Percentiles rank a stretch among this genome's conserved stretches.
These are phyloP conservation scores for Macrophomina tecta DNA, from an alignment of 2,329 filamentous ascomycete species.

Conservation along the genomic window DNA sequence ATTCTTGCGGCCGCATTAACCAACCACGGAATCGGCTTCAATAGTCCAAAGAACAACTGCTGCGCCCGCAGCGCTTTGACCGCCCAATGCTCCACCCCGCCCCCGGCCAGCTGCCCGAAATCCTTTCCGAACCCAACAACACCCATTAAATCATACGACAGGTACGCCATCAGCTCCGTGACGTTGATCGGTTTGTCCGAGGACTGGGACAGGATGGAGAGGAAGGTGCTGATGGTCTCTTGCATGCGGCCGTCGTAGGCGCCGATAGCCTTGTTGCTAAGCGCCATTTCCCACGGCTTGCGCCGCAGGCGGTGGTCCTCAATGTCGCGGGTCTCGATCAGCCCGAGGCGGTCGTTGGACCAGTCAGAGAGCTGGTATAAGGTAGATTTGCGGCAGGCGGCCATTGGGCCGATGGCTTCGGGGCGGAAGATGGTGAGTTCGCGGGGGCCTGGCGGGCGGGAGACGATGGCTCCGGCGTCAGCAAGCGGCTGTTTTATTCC, in stretches of 20 bases:
- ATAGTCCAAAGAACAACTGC: not conserved
- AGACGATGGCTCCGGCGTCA: conserved; percentile 35
- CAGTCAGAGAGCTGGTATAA: conserved; percentile 7
- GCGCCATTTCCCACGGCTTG: conserved; percentile 42
- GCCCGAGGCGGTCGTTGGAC: conserved; percentile 35
- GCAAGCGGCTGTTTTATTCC: not conserved
- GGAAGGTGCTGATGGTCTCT: not conserved
- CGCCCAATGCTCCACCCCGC: conserved; percentile 49
- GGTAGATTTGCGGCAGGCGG: conserved; percentile 13
- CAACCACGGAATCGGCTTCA: conserved; percentile 23
- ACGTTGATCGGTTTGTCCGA: conserved; percentile 39
- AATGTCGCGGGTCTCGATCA: conserved; percentile 39
- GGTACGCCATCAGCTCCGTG: conserved; percentile 46
- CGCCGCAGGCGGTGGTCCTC: conserved; percentile 40
- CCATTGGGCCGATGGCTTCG: not conserved
- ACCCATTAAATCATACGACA: conserved; percentile 58
- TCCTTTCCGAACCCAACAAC: conserved; percentile 52
- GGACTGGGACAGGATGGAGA: conserved; percentile 38
- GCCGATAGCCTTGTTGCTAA: conserved; percentile 34
- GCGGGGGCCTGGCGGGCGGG: conserved; percentile 34
- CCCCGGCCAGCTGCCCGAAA: conserved; percentile 49
- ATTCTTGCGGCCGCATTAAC: conserved; percentile 1
- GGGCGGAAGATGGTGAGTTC: conserved; percentile 14
- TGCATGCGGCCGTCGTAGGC: conserved; percentile 11
- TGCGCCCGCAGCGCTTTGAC: conserved; percentile 47